These are phyloP conservation scores for Paecilomyces sp. DNA, from an alignment of 2,329 filamentous ascomycete genomes.

Conservation along the genomic window DNA sequence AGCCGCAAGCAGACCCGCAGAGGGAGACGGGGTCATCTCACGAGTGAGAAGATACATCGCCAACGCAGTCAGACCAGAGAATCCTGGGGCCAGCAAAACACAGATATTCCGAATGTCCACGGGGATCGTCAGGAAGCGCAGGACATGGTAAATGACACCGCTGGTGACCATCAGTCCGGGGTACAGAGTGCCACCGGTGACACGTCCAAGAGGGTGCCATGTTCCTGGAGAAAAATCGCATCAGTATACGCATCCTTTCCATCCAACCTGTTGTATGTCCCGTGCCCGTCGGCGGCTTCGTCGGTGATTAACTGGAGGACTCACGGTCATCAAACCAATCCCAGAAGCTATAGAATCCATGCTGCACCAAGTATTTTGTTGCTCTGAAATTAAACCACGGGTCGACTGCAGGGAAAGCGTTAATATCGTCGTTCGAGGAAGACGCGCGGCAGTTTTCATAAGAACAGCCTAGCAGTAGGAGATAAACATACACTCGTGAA, in stretches of 20 bases:
- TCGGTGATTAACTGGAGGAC: slow-evolving; percentile 20
- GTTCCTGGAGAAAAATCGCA: slow-evolving; percentile 51
- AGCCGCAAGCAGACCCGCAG: slow-evolving; percentile 88
- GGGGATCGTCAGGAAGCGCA: slow-evolving; percentile 80
- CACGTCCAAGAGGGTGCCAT: slow-evolving; percentile 97
- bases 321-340: slow-evolving; percentile 98
- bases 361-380: slow-evolving; percentile 91
- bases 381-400: slow-evolving; percentile 99
- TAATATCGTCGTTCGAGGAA: slow-evolving; percentile 11
- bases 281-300: slow-evolving; percentile 6
- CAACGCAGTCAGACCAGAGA: slow-evolving; percentile 87
- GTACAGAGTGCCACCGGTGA: slow-evolving; percentile 97
- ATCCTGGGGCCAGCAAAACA: slow-evolving; percentile 88
- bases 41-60: slow-evolving; percentile 92
- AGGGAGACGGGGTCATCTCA: slow-evolving; percentile 93
- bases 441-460: background rate
- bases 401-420: slow-evolving; percentile 62
- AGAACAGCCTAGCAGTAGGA: slow-evolving; percentile 4
- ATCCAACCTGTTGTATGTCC: slow-evolving; percentile 1
- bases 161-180: slow-evolving; percentile 99
- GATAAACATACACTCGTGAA: slow-evolving; percentile 84
- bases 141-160: slow-evolving; percentile 89
- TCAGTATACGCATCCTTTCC: background rate
- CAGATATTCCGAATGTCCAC: slow-evolving; percentile 99
- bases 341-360: slow-evolving; percentile 99